Base-by-base conservation (phyloP, 345 rosid species). In the Lepidium aucheri region DNA sequence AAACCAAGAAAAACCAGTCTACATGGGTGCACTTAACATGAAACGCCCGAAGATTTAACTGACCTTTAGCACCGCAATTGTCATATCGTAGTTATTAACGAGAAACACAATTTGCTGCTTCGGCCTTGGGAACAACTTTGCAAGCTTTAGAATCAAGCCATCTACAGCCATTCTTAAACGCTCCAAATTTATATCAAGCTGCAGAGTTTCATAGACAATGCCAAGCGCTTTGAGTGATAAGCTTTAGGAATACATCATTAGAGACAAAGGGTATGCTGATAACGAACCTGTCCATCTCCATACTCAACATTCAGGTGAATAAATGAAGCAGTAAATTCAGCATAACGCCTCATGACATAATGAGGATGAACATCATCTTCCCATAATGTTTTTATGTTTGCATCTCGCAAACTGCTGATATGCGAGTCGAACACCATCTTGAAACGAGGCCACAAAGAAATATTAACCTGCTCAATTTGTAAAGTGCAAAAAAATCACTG, bases 331-430 rank as follows among this genome's bases (percentile, higher is more conserved):
- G 96, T 88, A 70, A 90, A 94, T 78, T 90, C 99, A 45, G 99
- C 99, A 65, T 94, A 94, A 56, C 96, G 99, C 79, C 99, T 85
- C 97, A 88, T 90, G 63, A 94, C 97, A 84, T 90, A 94, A 70
- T 94, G 99, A 75, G 99, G 96, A 80, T 94, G 99, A 46, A 85
- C 81, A 70, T 94, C 99, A 81, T 94, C 99, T 76, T 94, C 97
- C 99, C 95, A 94, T 78, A 94, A 71, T 32, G 86, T 83, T 85
- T 78, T 90, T 36, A 90, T 76, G 69, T 81, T 88, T 69, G 99
- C 99, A 84, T 84, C 90, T 28, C 93, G 90, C 54, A 94, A 80
- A 76, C 97, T 90, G 77, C 80, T 84, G 76, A 94, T 85, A 63
- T 94, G 97, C 79, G 85, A 64, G 77, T 94, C 99, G 63, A 90